Base-by-base conservation (phyloP, 306 rosid species). In the Morella rubra region DNA sequence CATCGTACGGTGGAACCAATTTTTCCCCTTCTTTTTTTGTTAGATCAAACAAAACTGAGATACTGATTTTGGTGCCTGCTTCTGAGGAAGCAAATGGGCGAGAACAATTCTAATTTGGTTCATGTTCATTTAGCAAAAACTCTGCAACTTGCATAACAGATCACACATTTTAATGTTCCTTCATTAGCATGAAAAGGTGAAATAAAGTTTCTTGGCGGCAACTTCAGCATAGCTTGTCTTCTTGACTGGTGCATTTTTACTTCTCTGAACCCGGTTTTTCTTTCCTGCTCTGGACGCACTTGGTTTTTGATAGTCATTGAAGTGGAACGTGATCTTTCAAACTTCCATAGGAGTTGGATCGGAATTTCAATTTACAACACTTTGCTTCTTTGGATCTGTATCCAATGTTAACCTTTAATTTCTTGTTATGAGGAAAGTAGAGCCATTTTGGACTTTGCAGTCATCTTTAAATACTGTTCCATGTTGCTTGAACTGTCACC, bases 401-500 rank as follows among this genome's bases (percentile, higher is more conserved):
- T 68, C 54, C 14, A 0, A n/a, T 40, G 65, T 53, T 7, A 54
- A 16, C 46, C 69, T 32, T 13, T 73, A 0, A n/a, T 41, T 58
- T 49, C 68, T 68, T 19, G 66, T 47, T 59, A 19, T 60, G 79
- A 46, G 42, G 65, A 81, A 37, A 71, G 44, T 56, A 18, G 11
- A 44, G 49, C 47, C 19, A 14, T 65, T 75, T 22, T 59, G 24
- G 42, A 44, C 52, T 32, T 24, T 12, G 45, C 16, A 67, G 14
- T 40, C 22, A 67, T 69, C 71, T 78, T 18, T 18, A 9, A 44
- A 10, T 55, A 46, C 66, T 18, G 37, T 2, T 49, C 13, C 5
- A 24, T 37, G 51, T 79, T 72, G 37, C 58, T 76, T 78, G 72
- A 54, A 71, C 71, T 44, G 55, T 61, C 20, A 76, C 15, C 87